A percentile compares a stretch with the other conserved stretches of the same genome.
Conservation (phyloP, 2,329 filamentous ascomycete species). For the Colletotrichum shisoi region DNA sequence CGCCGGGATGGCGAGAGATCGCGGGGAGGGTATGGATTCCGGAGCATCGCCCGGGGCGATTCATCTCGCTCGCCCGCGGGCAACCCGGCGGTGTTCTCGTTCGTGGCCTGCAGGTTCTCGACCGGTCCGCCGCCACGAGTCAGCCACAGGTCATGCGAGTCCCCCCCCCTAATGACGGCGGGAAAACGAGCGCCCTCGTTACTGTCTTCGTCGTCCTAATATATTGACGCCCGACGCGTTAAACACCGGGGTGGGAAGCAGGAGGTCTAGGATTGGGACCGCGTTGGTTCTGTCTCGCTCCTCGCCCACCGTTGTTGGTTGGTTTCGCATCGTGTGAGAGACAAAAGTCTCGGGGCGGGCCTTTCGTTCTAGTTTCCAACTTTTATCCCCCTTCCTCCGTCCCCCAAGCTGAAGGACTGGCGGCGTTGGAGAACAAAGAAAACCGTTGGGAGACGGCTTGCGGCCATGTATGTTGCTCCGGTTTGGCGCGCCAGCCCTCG, state of each 20-base stretch:
- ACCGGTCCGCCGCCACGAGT: conserved; percentile 13
- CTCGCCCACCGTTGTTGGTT: background rate
- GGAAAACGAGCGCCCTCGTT: background rate
- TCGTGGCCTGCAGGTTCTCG: conserved; percentile 15
- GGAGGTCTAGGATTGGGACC: conserved; percentile 4
- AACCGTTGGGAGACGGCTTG: conserved; percentile 1
- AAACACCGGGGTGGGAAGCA: background rate
- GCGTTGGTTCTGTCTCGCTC: background rate
- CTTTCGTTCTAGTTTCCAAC: background rate
- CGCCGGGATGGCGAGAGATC: conserved; percentile 8
- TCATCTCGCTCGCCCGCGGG: background rate
- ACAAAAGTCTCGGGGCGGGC: conserved; percentile 9
- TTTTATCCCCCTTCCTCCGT: background rate
- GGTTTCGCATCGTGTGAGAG: background rate
- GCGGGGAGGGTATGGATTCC: conserved; percentile 7
- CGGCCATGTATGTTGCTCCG: background rate
- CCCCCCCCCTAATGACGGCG: background rate
- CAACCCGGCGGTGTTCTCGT: background rate
- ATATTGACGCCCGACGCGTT: background rate
- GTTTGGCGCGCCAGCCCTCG: background rate
- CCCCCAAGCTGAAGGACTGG: background rate
- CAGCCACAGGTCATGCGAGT: background rate
- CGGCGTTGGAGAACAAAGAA: conserved; percentile 10
- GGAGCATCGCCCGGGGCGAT: background rate
- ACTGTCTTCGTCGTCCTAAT: background rate